Evolutionary conservation across 2,329 filamentous ascomycete species (phyloP).

Genomic region (Akanthomyces uredinophilus): DNA sequence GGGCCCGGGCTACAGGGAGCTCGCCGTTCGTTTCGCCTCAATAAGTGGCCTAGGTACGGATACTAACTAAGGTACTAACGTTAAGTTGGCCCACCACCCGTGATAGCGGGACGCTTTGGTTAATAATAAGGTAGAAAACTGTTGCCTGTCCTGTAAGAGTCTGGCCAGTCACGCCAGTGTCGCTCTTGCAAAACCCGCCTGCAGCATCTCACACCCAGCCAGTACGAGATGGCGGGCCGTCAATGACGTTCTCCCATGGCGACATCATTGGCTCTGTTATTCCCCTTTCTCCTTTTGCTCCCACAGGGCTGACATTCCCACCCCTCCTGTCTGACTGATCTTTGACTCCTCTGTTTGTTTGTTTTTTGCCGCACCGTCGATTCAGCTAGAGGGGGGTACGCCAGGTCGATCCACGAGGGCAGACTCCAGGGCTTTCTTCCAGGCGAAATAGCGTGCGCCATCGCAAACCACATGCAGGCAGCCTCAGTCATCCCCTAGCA

Average conservation of each 20-base stretch:
- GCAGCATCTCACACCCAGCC: neutral
- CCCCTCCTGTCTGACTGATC: neutral
- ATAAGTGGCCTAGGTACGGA: too few species aligned
- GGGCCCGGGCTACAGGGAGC: neutral
- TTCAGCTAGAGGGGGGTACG: neutral
- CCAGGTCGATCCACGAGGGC: neutral
- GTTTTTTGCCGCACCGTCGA: neutral
- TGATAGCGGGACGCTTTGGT: too few species aligned
- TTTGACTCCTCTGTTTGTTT: neutral
- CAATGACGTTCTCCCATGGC: neutral
- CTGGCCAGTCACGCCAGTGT: too few species aligned
- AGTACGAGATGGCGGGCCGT: neutral
- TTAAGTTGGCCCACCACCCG: neutral
- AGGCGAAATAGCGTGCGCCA: neutral
- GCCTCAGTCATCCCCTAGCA: neutral
- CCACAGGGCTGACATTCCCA: conserved; percentile 8
- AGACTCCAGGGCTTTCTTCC: conserved; percentile 5
- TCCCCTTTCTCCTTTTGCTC: neutral
- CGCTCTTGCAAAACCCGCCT: too few species aligned
- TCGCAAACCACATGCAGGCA: neutral
- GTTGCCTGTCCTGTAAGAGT: too few species aligned
- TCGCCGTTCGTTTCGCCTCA: conserved; percentile 1
- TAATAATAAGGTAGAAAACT: too few species aligned
- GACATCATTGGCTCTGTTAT: conserved; percentile 1
- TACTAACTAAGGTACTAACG: too few species aligned